Evolutionary conservation across 2,329 filamentous ascomycete genomes (phyloP), one percentile per base, ranked within the genome.

Genomic region (Colletotrichum coccodes): DNA sequence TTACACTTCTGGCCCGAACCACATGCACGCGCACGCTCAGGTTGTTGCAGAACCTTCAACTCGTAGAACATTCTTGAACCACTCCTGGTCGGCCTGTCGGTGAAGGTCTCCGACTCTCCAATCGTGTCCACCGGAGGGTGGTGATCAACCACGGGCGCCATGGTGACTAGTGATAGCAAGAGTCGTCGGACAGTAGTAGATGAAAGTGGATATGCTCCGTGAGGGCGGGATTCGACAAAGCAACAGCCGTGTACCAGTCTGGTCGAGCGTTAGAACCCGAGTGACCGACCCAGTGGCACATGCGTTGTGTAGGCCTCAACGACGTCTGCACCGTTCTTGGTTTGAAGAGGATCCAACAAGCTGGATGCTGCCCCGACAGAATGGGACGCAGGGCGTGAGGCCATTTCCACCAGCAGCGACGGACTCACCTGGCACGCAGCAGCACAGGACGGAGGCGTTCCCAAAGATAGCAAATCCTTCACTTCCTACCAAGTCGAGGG

Each of bases 1-100:
- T 81, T 86, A 97, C 94, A 97, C 84, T 98, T 98, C 61, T 94
- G 94, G 69, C 96, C 96, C 63, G 94, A 95, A 76, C 96, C 96
- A 80, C 96, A 99, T 63, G 96, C 96, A 84, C 96, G 89, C 57
- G 96, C 95, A 76, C 95, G 93, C 82, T 97, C 92, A 23, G 96
- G 96, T 79, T 98, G 94, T 82, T 99, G 96, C 75, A 98, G 91
- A 64, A 98, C 94, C 68, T 89, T 90, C 79, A 98, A 85, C 72
- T 88, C 86, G 80, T 98, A 98, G 77, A 90, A 94, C 73, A 98
- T 87, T 71, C 86, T 90, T 73, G 93, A 90, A 71, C 93, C 93
- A 74, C 92, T 91, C 74, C 90, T 90, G 47, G 94, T 97, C 60
- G 76, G 72, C 12, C 70, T 54, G 16, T 68, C 67, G 18, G 32